Evolutionary conservation across 2,329 filamentous ascomycete species (phyloP), one percentile per base, ranked within the genome.

Genomic region (Claviceps maximensis): DNA sequence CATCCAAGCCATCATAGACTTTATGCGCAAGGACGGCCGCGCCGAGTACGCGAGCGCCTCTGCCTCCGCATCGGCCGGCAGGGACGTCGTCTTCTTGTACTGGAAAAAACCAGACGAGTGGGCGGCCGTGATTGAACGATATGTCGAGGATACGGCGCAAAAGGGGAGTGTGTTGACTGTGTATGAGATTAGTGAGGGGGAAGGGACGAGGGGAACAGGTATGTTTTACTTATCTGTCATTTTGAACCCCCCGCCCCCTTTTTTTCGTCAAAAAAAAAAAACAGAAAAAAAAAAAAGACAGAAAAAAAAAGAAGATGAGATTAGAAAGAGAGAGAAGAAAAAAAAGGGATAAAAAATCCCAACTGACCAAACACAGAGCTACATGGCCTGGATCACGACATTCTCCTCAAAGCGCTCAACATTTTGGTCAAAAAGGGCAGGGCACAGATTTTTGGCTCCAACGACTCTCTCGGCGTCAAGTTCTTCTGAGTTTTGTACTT

Each of bases 61-160:
- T 8, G 19, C 25, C 5, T 17, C 47, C 13, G 47, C n/a, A 9
- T 10, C 49, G 5, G 59, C 55, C 31, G 57, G 62, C 40, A 68
- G 60, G 9, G 70, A 80, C 44, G 71, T 80, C 13, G 82, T 77
- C 19, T 91, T 84, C 76, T 72, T 96, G 2, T 95, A 83, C 71
- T 97, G 91, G 91, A 79, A 80, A 57, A 86, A 81, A 62, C 84
- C 86, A 0, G 88, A 94, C 64, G 91, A 97, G 71, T 98, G 93
- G 91, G 93, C 89, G 2, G 79, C 76, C 36, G 65, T 83, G 55
- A 72, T 97, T 44, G 85, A 86, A 67, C 78, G 74, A 45, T 97
- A 89, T 83, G 85, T 89, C 47, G 90, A 97, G 31, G 81, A 82
- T 56, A 95, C 89, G 56, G 93, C 82, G 4, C 90, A 96, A 74